phyloP scores from a whole-genome alignment of 2,329 filamentous ascomycete species.

The Aschersonia sp. region DNA sequence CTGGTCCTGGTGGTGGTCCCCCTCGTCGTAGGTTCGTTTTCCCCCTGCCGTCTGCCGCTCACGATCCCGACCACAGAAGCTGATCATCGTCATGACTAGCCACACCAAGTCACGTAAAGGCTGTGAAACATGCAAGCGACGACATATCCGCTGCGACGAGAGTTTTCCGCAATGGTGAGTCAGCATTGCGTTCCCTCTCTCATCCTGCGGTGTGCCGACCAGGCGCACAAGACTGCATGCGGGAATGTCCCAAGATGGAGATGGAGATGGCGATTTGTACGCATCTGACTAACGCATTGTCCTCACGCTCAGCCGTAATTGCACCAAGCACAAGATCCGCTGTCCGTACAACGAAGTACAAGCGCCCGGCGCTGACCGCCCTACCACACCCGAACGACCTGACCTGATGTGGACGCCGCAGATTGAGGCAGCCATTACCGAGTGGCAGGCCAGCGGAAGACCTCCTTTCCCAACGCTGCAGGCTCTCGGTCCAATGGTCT shows the following conservation, averaged over 20 bases:
- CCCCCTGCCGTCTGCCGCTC: neutral
- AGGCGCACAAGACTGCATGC: neutral
- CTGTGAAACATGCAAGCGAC: conserved; percentile 93
- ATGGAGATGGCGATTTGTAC: neutral
- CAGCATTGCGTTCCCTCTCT: neutral
- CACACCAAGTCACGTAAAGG: conserved; percentile 99
- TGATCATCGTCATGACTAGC: conserved; percentile 29
- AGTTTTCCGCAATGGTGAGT: conserved; percentile 91
- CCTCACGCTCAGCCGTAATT: conserved; percentile 59
- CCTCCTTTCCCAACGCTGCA: conserved; percentile 76
- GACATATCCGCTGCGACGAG: conserved; percentile 96
- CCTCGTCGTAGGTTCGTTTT: conserved; percentile 51
- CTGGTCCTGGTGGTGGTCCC: conserved; percentile 87
- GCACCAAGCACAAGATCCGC: conserved; percentile 95
- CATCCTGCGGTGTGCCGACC: neutral
- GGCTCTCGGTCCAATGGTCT: conserved; percentile 60
- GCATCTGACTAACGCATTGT: conserved; percentile 4
- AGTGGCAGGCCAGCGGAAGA: conserved; percentile 71
- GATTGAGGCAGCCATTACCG: conserved; percentile 65
- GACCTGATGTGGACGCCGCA: conserved; percentile 77
- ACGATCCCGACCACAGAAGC: neutral
- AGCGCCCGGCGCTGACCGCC: conserved; percentile 44
- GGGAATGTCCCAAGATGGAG: neutral
- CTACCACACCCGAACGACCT: conserved; percentile 45
- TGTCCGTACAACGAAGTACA: conserved; percentile 94